Evolutionary conservation across 169 alveolate genomes (phyloP).

Genomic region (Perkinsus olseni): DNA sequence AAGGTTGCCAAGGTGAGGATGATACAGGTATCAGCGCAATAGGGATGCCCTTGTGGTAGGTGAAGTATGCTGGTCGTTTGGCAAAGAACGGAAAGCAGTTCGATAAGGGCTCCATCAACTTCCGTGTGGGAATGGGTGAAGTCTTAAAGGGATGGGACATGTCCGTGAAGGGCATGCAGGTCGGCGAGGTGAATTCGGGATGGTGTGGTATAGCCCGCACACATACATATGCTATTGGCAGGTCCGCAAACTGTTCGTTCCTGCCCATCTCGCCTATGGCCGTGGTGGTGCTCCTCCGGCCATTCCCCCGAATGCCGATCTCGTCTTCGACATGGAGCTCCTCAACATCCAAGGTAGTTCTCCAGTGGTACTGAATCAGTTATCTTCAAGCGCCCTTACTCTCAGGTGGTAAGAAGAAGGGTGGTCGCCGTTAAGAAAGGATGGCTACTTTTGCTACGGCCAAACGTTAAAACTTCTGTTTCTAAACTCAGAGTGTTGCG

Average conservation of each 20-base stretch:
- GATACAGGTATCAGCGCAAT: background rate
- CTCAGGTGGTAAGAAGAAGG: background rate
- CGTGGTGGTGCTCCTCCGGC: conserved; percentile 1
- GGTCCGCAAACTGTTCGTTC: background rate
- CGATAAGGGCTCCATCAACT: conserved; percentile 1
- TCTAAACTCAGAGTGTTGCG: background rate
- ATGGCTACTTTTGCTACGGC: background rate
- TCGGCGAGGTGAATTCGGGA: background rate
- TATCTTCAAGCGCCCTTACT: too few species aligned
- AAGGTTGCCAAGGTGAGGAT: background rate
- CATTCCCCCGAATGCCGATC: background rate
- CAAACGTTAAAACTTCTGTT: background rate
- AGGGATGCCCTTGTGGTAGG: background rate
- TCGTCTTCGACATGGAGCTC: conserved; percentile 5
- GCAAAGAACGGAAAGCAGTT: conserved; percentile 2
- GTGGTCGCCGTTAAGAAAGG: background rate
- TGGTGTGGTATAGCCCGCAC: background rate
- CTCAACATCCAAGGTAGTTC: background rate
- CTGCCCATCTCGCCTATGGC: conserved; percentile 11
- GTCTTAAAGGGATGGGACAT: background rate
- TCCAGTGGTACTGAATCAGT: too few species aligned
- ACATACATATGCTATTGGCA: background rate
- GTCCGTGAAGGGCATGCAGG: conserved; percentile 3
- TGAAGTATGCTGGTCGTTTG: background rate
- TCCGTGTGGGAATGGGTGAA: conserved; percentile 3